A percentile compares a stretch with the other conserved stretches of the same genome.
phyloP scores from a whole-genome alignment of 208 protist genomes.

The Trypanosoma theileri region DNA sequence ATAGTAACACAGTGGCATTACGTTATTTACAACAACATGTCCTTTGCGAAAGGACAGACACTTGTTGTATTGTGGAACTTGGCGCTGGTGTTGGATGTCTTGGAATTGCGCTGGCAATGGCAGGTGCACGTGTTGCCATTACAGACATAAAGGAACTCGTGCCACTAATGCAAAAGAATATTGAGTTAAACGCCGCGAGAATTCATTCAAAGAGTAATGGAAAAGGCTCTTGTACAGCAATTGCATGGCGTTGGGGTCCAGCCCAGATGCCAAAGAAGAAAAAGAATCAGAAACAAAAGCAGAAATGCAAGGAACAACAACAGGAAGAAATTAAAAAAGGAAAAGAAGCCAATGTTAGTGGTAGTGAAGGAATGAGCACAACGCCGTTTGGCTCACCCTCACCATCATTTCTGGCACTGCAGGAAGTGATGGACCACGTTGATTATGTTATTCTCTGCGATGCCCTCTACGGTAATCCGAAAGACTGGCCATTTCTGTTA shows the following conservation, averaged over 20 bases:
- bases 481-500: conserved; percentile 78
- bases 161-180: conserved; percentile 81
- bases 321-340: neutral
- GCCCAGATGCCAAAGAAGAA: conserved; percentile 34
- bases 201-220: conserved; percentile 42
- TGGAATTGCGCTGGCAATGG: conserved; percentile 88
- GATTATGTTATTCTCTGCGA: conserved; percentile 82
- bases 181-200: conserved; percentile 44
- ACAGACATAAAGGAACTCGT: conserved; percentile 87
- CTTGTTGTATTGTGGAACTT: conserved; percentile 61
- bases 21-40: conserved; percentile 64
- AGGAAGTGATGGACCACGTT: conserved; percentile 30
- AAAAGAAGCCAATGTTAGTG: neutral
- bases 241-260: conserved; percentile 82
- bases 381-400: conserved; percentile 29
- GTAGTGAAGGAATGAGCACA: neutral
- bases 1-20: conserved; percentile 80
- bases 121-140: conserved; percentile 57
- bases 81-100: conserved; percentile 85
- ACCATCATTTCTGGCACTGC: conserved; percentile 35
- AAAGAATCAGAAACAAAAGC: conserved; percentile 37
- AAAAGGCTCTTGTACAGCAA: conserved; percentile 47
- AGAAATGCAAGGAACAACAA: conserved; percentile 23
- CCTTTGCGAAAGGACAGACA: conserved; percentile 17
- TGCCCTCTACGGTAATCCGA: conserved; percentile 88